phyloP scores from a whole-genome alignment of 139 green algal species.

The Chlorella vulgaris region DNA sequence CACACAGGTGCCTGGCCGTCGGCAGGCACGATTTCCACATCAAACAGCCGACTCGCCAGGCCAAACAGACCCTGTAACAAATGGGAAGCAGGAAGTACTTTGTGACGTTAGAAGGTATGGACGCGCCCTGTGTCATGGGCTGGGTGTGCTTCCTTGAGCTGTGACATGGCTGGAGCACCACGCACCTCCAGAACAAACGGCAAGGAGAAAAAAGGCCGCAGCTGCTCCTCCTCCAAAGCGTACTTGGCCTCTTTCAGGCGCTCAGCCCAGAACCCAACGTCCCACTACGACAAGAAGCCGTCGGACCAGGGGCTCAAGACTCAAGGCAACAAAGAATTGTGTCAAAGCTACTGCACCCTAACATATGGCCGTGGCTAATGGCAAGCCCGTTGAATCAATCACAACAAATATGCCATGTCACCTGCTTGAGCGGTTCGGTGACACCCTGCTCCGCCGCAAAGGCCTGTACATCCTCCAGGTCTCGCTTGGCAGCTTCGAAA shows the following conservation, averaged over 20 bases:
- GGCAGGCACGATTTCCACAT: constrained; percentile 80
- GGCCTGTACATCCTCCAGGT: constrained; percentile 79
- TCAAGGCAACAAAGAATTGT: no score
- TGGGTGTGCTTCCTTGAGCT: not conserved
- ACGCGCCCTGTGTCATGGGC: not conserved
- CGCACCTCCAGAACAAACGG: constrained; percentile 87
- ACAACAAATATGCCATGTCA: no score
- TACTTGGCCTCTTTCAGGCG: constrained; percentile 73
- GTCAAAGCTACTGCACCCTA: no score
- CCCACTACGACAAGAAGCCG: constrained; percentile 75
- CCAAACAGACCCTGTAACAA: constrained; percentile 42
- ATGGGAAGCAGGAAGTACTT: not conserved
- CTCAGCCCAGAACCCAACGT: constrained; percentile 87
- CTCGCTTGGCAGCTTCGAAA: constrained; percentile 62
- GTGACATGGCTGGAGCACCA: not conserved
- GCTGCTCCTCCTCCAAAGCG: constrained; percentile 90
- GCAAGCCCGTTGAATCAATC: no score
- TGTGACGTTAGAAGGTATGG: not conserved
- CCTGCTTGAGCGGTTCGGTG: constrained; percentile 54
- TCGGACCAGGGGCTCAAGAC: no score
- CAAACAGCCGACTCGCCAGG: constrained; percentile 88
- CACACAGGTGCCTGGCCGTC: constrained; percentile 88
- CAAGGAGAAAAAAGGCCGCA: constrained; percentile 94
- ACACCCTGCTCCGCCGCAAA: constrained; percentile 60
- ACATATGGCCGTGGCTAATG: no score